phyloP scores from a whole-genome alignment of 306 rosid genomes.

The Argentina anserina region DNA sequence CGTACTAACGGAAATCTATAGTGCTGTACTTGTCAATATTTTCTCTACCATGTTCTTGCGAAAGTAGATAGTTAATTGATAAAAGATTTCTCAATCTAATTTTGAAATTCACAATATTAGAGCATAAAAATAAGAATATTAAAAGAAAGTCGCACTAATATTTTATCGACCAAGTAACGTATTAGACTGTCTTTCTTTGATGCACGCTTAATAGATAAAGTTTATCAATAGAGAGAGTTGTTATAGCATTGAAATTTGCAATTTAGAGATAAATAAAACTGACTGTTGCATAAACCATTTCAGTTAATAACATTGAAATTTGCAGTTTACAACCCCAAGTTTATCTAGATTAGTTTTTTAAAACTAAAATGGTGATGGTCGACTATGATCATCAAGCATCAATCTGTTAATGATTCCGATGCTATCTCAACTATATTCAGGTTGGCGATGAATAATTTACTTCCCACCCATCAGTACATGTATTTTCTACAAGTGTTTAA shows the following conservation, averaged over 20 bases:
- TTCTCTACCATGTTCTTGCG: not conserved
- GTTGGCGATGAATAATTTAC: not conserved
- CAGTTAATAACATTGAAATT: not conserved
- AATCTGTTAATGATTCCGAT: not conserved
- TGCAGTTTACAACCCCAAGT: not conserved
- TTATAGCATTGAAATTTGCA: too few relatives aligned
- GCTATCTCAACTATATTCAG: not conserved
- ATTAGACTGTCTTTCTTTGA: not conserved
- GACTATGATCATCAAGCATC: not conserved
- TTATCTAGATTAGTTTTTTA: not conserved
- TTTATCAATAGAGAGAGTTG: too few relatives aligned
- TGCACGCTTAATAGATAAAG: too few relatives aligned
- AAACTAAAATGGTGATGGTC: not conserved
- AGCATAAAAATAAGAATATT: not conserved
- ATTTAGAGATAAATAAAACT: not conserved
- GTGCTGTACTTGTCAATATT: not conserved
- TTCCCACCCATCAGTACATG: not conserved
- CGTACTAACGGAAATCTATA: not conserved
- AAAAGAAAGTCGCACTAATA: not conserved
- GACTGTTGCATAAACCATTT: not conserved
- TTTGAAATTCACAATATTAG: not conserved
- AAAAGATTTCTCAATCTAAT: not conserved
- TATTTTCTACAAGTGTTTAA: slow-evolving; percentile 40
- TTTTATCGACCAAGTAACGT: not conserved
- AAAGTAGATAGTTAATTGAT: too few relatives aligned